A percentile compares a stretch with the other conserved stretches of the same genome.
These are phyloP conservation scores for Theobroma grandiflorum DNA, from an alignment of 441 rosid genomes.

Conservation along the genomic window DNA sequence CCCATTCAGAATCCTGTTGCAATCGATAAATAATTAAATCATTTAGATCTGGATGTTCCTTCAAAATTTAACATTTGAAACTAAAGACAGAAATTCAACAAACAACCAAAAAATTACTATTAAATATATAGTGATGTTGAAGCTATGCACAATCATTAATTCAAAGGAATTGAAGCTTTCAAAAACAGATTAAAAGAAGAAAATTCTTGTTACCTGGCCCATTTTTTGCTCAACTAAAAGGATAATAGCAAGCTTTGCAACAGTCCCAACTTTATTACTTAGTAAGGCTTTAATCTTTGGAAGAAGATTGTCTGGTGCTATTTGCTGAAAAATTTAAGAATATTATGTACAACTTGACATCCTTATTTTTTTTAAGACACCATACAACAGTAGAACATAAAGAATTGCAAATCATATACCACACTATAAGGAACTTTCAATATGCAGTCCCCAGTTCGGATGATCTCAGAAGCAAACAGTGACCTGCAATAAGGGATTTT, in stretches of 20 bases:
- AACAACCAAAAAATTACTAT: slow-evolving; percentile 11
- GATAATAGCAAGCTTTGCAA: slow-evolving; percentile 68
- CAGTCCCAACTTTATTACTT: slow-evolving; percentile 50
- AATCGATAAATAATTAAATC: slow-evolving; percentile 25
- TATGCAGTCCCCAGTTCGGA: slow-evolving; percentile 70
- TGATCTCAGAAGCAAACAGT: slow-evolving; percentile 62
- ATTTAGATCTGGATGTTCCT: slow-evolving; percentile 17
- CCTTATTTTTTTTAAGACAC: background rate
- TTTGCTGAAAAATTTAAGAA: slow-evolving; percentile 59
- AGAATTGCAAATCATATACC: slow-evolving; percentile 42
- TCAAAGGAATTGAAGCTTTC: background rate
- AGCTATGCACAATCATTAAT: slow-evolving; percentile 28
- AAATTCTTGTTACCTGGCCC: slow-evolving; percentile 53
- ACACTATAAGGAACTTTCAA: slow-evolving; percentile 69
- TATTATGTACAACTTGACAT: slow-evolving; percentile 18
- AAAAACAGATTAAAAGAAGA: slow-evolving; percentile 2
- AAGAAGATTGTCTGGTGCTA: slow-evolving; percentile 63
- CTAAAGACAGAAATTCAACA: background rate
- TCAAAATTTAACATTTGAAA: background rate
- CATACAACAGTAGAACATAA: slow-evolving; percentile 13
- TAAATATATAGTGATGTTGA: background rate
- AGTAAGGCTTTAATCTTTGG: slow-evolving; percentile 50
- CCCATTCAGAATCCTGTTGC: slow-evolving; percentile 73
- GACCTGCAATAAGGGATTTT: slow-evolving; percentile 51
- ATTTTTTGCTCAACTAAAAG: slow-evolving; percentile 57